Evolutionary conservation across 257 asterid genomes (phyloP), one percentile per base, ranked within the genome.

Genomic region (Catharanthus roseus): DNA sequence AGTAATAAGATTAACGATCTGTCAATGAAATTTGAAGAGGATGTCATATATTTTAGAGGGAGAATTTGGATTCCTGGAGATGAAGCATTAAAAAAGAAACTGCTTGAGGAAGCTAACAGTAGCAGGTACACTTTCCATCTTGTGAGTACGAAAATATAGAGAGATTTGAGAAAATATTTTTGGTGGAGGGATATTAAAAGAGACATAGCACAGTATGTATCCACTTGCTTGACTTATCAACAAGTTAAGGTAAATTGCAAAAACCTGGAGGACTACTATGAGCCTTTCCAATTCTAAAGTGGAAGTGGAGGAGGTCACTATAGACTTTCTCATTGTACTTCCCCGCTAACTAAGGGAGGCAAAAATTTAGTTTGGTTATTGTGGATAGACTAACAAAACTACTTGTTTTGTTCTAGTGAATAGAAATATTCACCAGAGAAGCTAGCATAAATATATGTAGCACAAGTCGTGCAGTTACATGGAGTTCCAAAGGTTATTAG

Each of bases 111-210:
- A 11, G 65, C 73, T 18, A 64, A 69, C 15, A 3, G 19, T 5
- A 29, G 50, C 11, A 26, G 19, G 31, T 68, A 47, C 24, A 10
- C 60, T n/a, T 26, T 49, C 0, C 72, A 68, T 29, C 62, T 50
- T 19, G 65, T 64, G 0, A 28, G 50, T 3, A 69, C 24, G 5
- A 69, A 69, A 21, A 69, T 69, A 65, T 69, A 69, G n/a, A n/a
- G n/a, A n/a, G n/a, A n/a, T n/a, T n/a, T n/a, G n/a, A n/a, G n/a
- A n/a, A n/a, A n/a, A n/a, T n/a, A n/a, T n/a, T n/a, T n/a, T n/a
- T n/a, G n/a, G n/a, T n/a, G n/a, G n/a, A n/a, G n/a, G n/a, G n/a
- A 16, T 0, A 69, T 69, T 64, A 69, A 69, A 29, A 69, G 6
- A 54, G 65, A 69, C 0, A 38, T 69, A 9, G 47, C 1, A 0